Conservation (phyloP, 768 basidiomycete genomes). For the Botryobasidium botryosum region DNA sequence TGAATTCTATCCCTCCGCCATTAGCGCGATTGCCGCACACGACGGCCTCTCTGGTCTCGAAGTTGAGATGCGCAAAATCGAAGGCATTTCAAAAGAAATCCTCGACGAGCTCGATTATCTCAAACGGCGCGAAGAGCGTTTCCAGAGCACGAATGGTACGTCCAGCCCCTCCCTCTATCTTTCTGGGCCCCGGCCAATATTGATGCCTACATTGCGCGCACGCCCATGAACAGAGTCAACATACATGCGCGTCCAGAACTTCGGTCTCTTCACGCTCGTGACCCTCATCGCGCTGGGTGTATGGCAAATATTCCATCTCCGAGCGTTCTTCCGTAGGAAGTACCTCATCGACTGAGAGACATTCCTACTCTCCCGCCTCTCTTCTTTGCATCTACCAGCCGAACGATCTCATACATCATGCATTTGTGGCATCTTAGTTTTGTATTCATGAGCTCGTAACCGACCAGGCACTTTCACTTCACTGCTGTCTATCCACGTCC, state of each 20-base stretch:
- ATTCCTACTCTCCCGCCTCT: too few relatives aligned
- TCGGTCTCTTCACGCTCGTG: conserved; percentile 75
- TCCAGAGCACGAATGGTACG: conserved; percentile 78
- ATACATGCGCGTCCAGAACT: conserved; percentile 76
- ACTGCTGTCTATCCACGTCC: too few relatives aligned
- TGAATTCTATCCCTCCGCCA: conserved; percentile 1
- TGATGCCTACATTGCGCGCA: not conserved
- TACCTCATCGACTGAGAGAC: conserved; percentile 80
- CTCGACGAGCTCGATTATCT: conserved; percentile 87
- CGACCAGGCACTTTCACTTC: too few relatives aligned
- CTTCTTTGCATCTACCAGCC: too few relatives aligned
- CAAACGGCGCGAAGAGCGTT: conserved; percentile 73
- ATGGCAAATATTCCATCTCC: conserved; percentile 92
- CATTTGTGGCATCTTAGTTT: too few relatives aligned
- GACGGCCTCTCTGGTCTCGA: conserved; percentile 91
- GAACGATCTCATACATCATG: too few relatives aligned
- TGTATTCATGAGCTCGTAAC: too few relatives aligned
- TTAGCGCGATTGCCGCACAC: conserved; percentile 93
- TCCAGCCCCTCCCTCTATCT: conserved; percentile 11
- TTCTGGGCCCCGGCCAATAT: not conserved
- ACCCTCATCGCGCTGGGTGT: conserved; percentile 64
- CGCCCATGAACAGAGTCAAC: conserved; percentile 55
- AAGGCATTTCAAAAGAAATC: conserved; percentile 87
- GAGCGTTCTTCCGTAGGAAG: conserved; percentile 91
- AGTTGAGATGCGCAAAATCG: conserved; percentile 96